Evolutionary conservation across 768 basidiomycete species (phyloP).

Genomic region (Trametes coccinea): DNA sequence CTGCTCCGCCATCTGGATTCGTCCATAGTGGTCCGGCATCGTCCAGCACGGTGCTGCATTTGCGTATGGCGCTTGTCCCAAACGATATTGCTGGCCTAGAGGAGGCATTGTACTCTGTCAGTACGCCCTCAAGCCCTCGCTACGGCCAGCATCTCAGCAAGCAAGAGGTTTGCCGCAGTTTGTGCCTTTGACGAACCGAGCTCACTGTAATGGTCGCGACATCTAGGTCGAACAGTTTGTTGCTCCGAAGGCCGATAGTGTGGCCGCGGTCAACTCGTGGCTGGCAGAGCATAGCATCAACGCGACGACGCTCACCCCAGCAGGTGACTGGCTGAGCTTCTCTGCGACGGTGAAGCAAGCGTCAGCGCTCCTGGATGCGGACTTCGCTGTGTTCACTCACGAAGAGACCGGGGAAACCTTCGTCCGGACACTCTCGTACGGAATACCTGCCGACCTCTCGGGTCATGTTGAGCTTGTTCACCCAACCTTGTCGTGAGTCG

Average conservation of each 20-base stretch:
- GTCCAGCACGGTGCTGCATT: constrained; percentile 27
- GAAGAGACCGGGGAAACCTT: constrained; percentile 27
- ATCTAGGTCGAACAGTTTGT: not conserved
- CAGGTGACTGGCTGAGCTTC: constrained; percentile 39
- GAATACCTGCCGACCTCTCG: constrained; percentile 35
- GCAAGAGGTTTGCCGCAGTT: constrained; percentile 19
- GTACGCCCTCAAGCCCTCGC: constrained; percentile 36
- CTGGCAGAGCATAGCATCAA: constrained; percentile 29
- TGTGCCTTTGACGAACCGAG: not conserved
- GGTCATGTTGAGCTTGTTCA: constrained; percentile 34
- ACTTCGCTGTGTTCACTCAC: constrained; percentile 37
- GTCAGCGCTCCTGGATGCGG: constrained; percentile 36
- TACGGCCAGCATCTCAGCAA: constrained; percentile 33
- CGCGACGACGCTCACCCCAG: constrained; percentile 27
- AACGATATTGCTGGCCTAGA: constrained; percentile 39
- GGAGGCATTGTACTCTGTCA: constrained; percentile 37
- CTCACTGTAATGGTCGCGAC: not conserved
- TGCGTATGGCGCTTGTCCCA: constrained; percentile 41
- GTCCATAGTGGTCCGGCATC: not conserved
- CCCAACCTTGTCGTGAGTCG: constrained; percentile 31
- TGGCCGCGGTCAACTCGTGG: constrained; percentile 30
- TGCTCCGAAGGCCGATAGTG: constrained; percentile 26
- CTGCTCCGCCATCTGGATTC: not conserved
- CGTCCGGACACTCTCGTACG: constrained; percentile 39
- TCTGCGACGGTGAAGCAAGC: constrained; percentile 35